Conservation (phyloP, 306 rosid species). For the Oxytropis ochrocephala region DNA sequence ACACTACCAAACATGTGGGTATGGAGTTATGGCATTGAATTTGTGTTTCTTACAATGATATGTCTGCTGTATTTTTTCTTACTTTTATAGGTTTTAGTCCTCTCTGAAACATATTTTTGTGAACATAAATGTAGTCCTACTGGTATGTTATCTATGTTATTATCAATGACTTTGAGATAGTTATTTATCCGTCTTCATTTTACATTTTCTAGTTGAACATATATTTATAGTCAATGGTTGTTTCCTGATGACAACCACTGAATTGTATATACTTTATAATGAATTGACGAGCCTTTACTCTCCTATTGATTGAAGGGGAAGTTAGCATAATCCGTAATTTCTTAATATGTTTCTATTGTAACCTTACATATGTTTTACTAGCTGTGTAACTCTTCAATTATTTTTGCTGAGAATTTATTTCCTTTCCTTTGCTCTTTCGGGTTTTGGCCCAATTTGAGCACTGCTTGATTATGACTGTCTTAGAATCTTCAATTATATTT, state of each 20-base stretch:
- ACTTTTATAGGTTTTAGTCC: conserved; percentile 6
- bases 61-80: background rate
- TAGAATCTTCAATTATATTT: background rate
- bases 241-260: background rate
- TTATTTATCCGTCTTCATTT: background rate
- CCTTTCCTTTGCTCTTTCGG: background rate
- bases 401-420: background rate
- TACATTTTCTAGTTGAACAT: background rate
- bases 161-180: conserved; percentile 11
- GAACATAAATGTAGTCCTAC: conserved; percentile 41
- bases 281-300: background rate
- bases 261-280: background rate
- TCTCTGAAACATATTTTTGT: conserved; percentile 2
- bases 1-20: conserved; percentile 52
- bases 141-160: conserved; percentile 46
- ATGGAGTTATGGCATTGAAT: conserved; percentile 23
- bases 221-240: background rate
- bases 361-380: background rate
- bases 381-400: background rate
- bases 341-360: background rate
- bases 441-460: conserved; percentile 5
- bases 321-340: background rate
- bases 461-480: background rate
- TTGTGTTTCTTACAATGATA: background rate
- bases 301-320: background rate